phyloP scores from a whole-genome alignment of 164 flowering plant species.

The Vitis riparia region DNA sequence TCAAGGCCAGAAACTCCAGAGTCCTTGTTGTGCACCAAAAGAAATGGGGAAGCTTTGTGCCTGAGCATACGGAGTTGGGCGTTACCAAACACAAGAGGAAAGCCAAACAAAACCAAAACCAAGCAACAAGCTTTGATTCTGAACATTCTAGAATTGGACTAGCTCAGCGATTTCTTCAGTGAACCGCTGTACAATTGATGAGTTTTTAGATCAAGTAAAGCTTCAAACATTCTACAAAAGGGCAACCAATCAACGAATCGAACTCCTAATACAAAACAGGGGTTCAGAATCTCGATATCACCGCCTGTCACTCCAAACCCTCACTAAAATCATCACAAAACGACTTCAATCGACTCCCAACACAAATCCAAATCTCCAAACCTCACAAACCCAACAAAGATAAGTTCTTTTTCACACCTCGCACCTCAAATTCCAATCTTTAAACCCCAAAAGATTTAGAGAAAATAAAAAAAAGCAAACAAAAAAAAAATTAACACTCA shows the following conservation, averaged over 20 bases:
- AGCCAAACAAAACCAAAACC: constrained; percentile 19
- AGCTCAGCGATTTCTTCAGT: constrained; percentile 13
- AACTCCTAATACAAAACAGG: constrained; percentile 6
- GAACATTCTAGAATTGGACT: constrained; percentile 35
- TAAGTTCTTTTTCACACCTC: neutral
- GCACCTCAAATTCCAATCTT: constrained; percentile 7
- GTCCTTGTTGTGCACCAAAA: constrained; percentile 21
- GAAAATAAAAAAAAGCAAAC: neutral
- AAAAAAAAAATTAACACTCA: neutral
- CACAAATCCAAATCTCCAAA: constrained; percentile 14
- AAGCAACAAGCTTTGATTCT: constrained; percentile 20
- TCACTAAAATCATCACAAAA: neutral
- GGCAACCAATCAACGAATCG: neutral
- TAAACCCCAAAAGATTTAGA: neutral
- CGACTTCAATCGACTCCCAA: constrained; percentile 13
- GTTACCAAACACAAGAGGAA: constrained; percentile 11
- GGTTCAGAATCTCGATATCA: constrained; percentile 1
- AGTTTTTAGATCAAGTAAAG: constrained; percentile 23
- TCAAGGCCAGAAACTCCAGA: constrained; percentile 7
- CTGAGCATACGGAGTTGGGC: constrained; percentile 20
- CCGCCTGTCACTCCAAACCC: neutral
- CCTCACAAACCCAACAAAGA: neutral
- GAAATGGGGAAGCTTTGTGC: constrained; percentile 18
- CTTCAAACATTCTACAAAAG: constrained; percentile 14
- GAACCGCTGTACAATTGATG: constrained; percentile 14